Evolutionary conservation across 208 protist genomes (phyloP).

Genomic region (Leishmania tarentolae): DNA sequence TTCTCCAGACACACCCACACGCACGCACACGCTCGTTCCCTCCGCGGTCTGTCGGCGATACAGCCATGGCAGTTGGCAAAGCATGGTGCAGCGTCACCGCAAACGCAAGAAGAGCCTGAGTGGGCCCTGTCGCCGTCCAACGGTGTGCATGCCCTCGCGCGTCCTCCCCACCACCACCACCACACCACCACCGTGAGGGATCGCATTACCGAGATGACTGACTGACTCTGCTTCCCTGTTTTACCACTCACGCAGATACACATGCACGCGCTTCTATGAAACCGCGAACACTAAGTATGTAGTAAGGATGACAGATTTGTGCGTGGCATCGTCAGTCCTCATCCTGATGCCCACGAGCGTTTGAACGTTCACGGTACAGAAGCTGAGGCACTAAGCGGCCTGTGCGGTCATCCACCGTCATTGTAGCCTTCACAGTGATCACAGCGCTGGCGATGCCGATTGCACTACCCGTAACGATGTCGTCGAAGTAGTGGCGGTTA

Average conservation of each 20-base stretch:
- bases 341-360: background rate
- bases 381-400: slow-evolving; percentile 21
- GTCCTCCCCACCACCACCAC: too few species aligned
- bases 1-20: background rate
- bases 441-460: slow-evolving; percentile 43
- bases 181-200: too few species aligned
- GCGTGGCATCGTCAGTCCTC: background rate
- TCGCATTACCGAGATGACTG: too few species aligned
- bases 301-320: background rate
- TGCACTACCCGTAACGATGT: slow-evolving; percentile 60
- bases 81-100: background rate
- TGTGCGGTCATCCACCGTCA: slow-evolving; percentile 4
- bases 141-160: too few species aligned
- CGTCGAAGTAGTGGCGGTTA: slow-evolving; percentile 85
- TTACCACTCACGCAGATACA: too few species aligned
- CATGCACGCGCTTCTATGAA: too few species aligned
- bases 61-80: background rate
- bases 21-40: background rate
- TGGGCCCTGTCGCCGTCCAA: too few species aligned
- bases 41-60: background rate
- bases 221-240: too few species aligned
- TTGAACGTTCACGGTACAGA: background rate
- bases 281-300: too few species aligned
- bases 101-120: background rate
- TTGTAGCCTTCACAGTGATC: slow-evolving; percentile 34